Evolutionary conservation across 768 basidiomycete genomes (phyloP), one percentile per base, ranked within the genome.

Genomic region (Suillus alpinus): DNA sequence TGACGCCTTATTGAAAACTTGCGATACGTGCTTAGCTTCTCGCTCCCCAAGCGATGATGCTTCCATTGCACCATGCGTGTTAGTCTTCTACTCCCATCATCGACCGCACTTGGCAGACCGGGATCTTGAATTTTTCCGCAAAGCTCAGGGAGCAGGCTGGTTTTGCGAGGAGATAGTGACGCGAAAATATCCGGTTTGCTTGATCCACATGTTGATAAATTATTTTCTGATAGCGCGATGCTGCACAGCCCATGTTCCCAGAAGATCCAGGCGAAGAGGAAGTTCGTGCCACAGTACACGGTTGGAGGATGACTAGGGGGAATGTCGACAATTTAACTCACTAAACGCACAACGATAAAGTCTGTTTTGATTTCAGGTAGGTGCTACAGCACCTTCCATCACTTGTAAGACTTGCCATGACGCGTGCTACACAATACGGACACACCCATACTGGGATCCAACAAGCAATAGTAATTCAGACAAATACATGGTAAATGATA

Each of bases 11-110:
- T 80, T 97, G 7, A 78, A 78, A 26, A 88, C 93, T 0, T 94
- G 93, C 66, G 85, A 88, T 59, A 68, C 71, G 18, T 78, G 73
- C 63, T 66, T 82, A 9, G 32, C 18, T 36, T 68, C 69, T 46
- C 61, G 31, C 59, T 65, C 68, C 7, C 62, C 62, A 12, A 51
- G 62, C 12, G 73, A 74, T 1, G 66, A 37, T 63, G 9, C 59
- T 49, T 5, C 56, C 63, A 34, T 46, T 58, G 47, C 47, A 49
- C 79, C 81, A 4, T 77, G 75, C 56, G 74, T 94, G 0, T 83
- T 95, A 1, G 91, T 94, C 1, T 96, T 97, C 73, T 95, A 91
- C 71, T 88, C 89, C 0, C 94, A 95, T 62, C 94, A 97, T 65
- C 82, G 91, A 0, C 95, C 95, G 0, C 89, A 89, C 61, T 80